Evolutionary conservation across 1,139 yeast genomes (phyloP), one percentile per base, ranked within the genome.

Genomic region (Ogataea hybrid): DNA sequence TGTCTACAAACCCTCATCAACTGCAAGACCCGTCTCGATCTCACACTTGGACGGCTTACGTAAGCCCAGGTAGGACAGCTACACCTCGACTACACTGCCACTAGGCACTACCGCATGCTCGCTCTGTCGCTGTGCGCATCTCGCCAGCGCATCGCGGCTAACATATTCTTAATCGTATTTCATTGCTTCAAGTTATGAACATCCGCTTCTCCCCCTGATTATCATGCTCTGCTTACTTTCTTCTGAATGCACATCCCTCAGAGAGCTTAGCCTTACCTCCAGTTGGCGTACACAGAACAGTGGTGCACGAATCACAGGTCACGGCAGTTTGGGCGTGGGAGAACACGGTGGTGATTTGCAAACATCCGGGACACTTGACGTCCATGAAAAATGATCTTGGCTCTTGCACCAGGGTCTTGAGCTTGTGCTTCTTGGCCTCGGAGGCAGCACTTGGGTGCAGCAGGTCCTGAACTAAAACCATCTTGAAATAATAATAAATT

Each of bases 331-430:
- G 98, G 57, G 98, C 97, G 77, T 92, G 98, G 60, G 97, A 90
- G 85, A 92, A 92, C 62, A 92, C 97, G 60, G 97, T 92, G 74
- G 98, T 90, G 79, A 92, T 92, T 83, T 84, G 86, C 71, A 92
- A 81, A 78, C 98, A 92, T 65, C 98, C 97, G 74, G 95, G 97
- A 77, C 97, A 92, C 77, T 90, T 90, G 64, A 92, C 97, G 69
- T 92, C 98, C 96, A 92, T 89, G 87, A 92, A 92, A 84, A 79
- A 92, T 53, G 97, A 90, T 81, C 97, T 88, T 75, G 98, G 98
- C 57, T 85, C 72, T 74, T 92, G 96, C 60, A 92, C 98, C 69
- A 92, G 86, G 68, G 86, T 83, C 89, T 92, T 92, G 70, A 90
- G 83, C 80, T 92, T 92, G 87, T 92, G 96, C 77, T 90, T 84